Evolutionary conservation across 1,284 basidiomycete genomes (phyloP).

Genomic region (Ceratobasidium sp.): DNA sequence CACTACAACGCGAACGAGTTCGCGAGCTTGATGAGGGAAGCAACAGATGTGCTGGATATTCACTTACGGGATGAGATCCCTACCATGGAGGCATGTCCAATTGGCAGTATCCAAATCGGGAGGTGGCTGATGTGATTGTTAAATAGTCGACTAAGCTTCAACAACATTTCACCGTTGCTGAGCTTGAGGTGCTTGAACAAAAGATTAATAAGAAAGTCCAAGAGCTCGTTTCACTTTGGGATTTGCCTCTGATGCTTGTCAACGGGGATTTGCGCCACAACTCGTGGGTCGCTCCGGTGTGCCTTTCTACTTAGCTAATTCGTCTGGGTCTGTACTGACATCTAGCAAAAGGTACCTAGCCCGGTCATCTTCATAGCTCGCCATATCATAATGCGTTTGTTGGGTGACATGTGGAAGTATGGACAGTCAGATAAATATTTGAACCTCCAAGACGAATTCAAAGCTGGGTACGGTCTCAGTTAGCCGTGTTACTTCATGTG

Average conservation of each 20-base stretch:
- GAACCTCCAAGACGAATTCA: slow-evolving; percentile 14
- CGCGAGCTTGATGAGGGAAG: background rate
- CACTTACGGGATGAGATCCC: slow-evolving; percentile 24
- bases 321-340: too few relatives aligned
- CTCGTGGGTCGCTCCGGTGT: slow-evolving; percentile 22
- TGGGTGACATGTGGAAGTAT: slow-evolving; percentile 9
- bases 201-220: slow-evolving; percentile 8
- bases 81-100: too few relatives aligned
- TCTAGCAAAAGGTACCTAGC: background rate
- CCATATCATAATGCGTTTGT: background rate
- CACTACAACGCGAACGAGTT: slow-evolving; percentile 2
- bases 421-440: slow-evolving; percentile 12
- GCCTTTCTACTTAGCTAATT: too few relatives aligned
- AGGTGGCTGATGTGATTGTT: background rate
- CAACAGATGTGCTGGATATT: background rate
- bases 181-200: slow-evolving; percentile 2
- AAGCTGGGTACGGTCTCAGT: background rate
- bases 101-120: background rate
- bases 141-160: background rate
- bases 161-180: slow-evolving; percentile 5
- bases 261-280: slow-evolving; percentile 16
- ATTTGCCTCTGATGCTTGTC: background rate
- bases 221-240: background rate
- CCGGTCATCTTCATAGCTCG: background rate
- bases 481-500: too few relatives aligned